phyloP scores from a whole-genome alignment of 148 eudicot species.

The Polygonum maritimum region DNA sequence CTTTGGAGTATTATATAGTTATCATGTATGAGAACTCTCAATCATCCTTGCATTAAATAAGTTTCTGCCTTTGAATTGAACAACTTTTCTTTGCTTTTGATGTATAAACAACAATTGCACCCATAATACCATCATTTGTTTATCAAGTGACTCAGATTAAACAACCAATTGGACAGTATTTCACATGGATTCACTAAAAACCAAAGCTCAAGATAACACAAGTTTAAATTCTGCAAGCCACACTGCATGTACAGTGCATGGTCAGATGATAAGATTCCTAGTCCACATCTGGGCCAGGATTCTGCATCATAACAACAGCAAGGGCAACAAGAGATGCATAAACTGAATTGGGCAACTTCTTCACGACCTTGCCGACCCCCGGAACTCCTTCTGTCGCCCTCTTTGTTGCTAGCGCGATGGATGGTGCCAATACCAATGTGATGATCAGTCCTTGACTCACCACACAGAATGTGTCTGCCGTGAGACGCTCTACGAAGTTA shows the following conservation, averaged over 20 bases:
- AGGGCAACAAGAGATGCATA: conserved; percentile 77
- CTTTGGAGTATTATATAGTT: no score
- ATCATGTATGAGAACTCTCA: no score
- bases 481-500: conserved; percentile 43
- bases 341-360: conserved; percentile 74
- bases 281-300: conserved; percentile 16
- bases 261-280: background rate
- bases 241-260: background rate
- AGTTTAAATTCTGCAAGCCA: background rate
- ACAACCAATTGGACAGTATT: background rate
- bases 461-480: conserved; percentile 43
- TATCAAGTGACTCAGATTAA: background rate
- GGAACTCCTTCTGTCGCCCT: conserved; percentile 80
- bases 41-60: no score
- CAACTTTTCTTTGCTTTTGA: no score
- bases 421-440: conserved; percentile 64
- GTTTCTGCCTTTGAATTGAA: no score
- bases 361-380: conserved; percentile 63
- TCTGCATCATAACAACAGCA: conserved; percentile 49
- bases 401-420: conserved; percentile 73
- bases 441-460: conserved; percentile 79
- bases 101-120: background rate
- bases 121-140: background rate
- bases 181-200: background rate
- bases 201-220: background rate